Conservation (phyloP, 345 rosid species). For the Eucalyptus lansdowneana region DNA sequence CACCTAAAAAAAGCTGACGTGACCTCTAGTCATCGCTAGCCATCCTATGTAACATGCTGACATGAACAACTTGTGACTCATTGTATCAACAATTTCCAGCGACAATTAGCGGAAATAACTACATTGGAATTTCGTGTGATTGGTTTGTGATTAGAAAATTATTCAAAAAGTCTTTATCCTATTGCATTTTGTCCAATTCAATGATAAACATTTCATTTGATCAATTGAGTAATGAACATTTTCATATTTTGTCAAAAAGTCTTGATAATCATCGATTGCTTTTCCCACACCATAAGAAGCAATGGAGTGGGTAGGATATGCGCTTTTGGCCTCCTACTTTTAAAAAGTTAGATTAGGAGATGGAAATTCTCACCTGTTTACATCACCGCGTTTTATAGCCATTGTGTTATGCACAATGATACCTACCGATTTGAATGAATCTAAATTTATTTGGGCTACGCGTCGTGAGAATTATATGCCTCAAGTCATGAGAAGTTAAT, state of each 20-base stretch:
- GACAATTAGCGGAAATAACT: rapidly evolving
- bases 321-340: neutral
- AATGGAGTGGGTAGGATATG: neutral
- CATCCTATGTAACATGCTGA: rapidly evolving
- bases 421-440: neutral
- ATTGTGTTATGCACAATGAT: neutral
- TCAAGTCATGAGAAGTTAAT: neutral
- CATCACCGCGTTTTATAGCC: neutral
- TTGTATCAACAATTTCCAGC: neutral
- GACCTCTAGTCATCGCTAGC: rapidly evolving
- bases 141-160: neutral
- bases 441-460: neutral
- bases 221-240: no score
- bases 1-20: rapidly evolving
- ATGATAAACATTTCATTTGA: no score
- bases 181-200: no score
- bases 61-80: neutral
- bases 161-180: neutral
- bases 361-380: neutral
- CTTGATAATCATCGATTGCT: neutral
- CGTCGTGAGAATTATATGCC: neutral
- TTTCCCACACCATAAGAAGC: no score
- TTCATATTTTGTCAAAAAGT: neutral
- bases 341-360: neutral
- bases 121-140: rapidly evolving